Evolutionary conservation across 148 eudicot species (phyloP).

Genomic region (Rhododendron molle): DNA sequence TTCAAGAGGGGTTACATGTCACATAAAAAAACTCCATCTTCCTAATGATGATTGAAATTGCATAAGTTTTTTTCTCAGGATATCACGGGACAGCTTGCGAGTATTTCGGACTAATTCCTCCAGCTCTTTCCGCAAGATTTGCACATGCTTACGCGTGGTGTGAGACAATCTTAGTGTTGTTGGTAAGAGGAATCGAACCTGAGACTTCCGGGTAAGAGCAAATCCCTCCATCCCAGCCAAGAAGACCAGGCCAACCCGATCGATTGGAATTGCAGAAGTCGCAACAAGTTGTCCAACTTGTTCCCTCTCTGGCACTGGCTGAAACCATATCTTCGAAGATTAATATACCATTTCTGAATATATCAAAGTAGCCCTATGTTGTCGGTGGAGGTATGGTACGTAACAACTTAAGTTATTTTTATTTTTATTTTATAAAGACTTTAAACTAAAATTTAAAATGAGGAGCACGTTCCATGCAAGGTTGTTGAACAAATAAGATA

Average conservation of each 20-base stretch:
- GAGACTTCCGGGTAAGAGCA: too few relatives aligned
- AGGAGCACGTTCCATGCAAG: background rate
- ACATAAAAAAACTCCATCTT: background rate
- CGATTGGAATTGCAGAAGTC: background rate
- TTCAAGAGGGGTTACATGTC: too few relatives aligned
- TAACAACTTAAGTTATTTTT: background rate
- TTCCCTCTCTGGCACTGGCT: background rate
- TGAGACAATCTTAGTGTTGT: too few relatives aligned
- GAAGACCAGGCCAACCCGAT: too few relatives aligned
- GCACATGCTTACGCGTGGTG: too few relatives aligned
- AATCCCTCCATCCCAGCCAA: too few relatives aligned
- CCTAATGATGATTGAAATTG: background rate
- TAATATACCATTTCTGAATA: too few relatives aligned
- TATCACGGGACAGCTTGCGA: too few relatives aligned
- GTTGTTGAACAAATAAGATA: background rate
- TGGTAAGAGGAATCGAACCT: too few relatives aligned
- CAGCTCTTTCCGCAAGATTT: too few relatives aligned
- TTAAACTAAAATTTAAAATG: background rate
- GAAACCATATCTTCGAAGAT: too few relatives aligned
- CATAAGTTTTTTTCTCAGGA: background rate
- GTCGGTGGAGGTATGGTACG: background rate
- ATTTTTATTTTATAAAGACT: background rate
- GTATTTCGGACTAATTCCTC: too few relatives aligned
- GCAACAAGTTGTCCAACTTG: background rate
- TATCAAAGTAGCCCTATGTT: background rate